Evolutionary conservation across 108 stramenopile species (phyloP), one percentile per base, ranked within the genome.

Genomic region (Cyclotella sp.): DNA sequence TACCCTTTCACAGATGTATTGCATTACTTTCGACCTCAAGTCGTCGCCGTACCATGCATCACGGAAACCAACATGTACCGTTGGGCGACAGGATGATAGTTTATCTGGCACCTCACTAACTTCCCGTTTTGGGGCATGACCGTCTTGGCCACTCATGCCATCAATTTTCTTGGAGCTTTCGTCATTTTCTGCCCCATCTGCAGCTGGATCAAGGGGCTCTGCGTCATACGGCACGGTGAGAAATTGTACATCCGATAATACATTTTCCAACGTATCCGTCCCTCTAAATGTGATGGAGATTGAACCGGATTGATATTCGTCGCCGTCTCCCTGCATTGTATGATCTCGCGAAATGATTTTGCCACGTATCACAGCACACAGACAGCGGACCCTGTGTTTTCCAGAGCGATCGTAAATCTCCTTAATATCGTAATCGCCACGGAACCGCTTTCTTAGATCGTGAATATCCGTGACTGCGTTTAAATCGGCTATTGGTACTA

Each of bases 321-420:
- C 21, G 9, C 9, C 24, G 9, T 18, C n/a, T 57, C n/a, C 55
- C n/a, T n/a, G n/a, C n/a, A n/a, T n/a, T n/a, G n/a, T n/a, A 57
- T n/a, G 10, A 9, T 30, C 18, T 62, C 10, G 24, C 30, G 10
- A 45, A 13, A 9, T 21, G 9, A 46, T 12, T 67, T 26, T 44
- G 7, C 44, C 42, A 26, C 46, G 66, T n/a, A 67, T 44, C 42
- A 67, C 66, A 9, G 66, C 66, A 26, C 8, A 28, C 9, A 67
- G 44, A 19, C 66, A 67, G 9, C 66, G 66, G 8, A 67, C 66
- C 13, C 8, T 46, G 19, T 67, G 66, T 44, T 67, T 67, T 14
- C 66, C 66, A 67, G 66, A 67, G 9, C 66, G 19, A 49, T 67
- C 66, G 44, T 67, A 67, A 14, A 26, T 67, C 39, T 67, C 66